These are phyloP conservation scores for Rehmannia glutinosa DNA, from an alignment of 257 asterid species.

Conservation along the genomic window DNA sequence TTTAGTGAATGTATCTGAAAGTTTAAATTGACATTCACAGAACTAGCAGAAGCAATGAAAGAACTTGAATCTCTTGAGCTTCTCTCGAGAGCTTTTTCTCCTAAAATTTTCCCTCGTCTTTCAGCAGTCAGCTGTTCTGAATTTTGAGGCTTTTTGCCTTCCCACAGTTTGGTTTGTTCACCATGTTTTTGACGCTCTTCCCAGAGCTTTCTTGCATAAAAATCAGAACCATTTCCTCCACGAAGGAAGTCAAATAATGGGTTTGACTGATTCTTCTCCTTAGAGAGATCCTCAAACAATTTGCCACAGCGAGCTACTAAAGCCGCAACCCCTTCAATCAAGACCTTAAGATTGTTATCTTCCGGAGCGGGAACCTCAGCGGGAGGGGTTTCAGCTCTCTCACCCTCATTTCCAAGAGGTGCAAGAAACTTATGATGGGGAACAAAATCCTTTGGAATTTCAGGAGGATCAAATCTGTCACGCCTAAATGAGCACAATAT, in stretches of 20 bases:
- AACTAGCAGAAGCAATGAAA: conserved; percentile 44
- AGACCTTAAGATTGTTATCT: conserved; percentile 69
- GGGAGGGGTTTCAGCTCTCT: conserved; percentile 46
- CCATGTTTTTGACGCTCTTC: conserved; percentile 76
- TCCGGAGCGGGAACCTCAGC: conserved; percentile 77
- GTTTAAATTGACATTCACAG: conserved; percentile 66
- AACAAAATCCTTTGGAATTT: conserved; percentile 69
- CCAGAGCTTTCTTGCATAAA: conserved; percentile 85
- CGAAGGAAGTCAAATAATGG: conserved; percentile 74
- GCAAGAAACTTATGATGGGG: conserved; percentile 72
- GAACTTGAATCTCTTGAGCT: conserved; percentile 49
- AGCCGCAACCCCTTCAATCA: conserved; percentile 93
- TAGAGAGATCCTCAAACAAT: conserved; percentile 87
- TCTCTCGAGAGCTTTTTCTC: conserved; percentile 82
- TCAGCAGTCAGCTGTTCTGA: conserved; percentile 80
- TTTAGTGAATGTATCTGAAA: conserved; percentile 76
- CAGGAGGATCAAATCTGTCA: conserved; percentile 81
- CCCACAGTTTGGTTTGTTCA: conserved; percentile 46
- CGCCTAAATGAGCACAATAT: background rate
- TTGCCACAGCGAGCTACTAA: conserved; percentile 93
- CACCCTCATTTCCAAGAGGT: conserved; percentile 43
- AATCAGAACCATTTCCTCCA: conserved; percentile 83
- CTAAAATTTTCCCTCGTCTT: conserved; percentile 79
- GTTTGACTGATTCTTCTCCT: conserved; percentile 80
- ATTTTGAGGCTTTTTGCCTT: conserved; percentile 33